Percentiles rank a stretch among this genome's conserved stretches.
Evolutionary conservation across 176 grass and related monocot genomes (phyloP).

Genomic region (Chrysopogon serrulatus): DNA sequence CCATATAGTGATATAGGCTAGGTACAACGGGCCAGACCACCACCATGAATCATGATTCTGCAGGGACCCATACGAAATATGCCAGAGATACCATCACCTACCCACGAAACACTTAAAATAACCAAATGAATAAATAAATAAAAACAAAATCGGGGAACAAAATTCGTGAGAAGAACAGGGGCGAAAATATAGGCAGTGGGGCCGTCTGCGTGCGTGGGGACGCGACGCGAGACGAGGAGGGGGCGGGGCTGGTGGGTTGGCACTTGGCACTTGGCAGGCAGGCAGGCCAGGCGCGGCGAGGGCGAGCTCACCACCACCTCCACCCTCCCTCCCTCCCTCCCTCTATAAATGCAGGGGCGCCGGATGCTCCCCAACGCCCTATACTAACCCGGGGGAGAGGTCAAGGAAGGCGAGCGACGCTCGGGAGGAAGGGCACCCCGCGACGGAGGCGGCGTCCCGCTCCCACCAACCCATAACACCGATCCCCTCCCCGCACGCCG

Average conservation of each 20-base stretch:
- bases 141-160: not conserved
- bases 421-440: not conserved
- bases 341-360: conserved; percentile 45
- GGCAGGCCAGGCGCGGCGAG: not conserved
- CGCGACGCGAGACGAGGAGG: not conserved
- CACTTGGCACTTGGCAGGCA: no score
- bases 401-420: conserved; percentile 24
- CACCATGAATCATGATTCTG: not conserved
- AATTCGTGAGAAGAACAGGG: not conserved
- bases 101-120: not conserved
- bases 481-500: not conserved
- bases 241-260: conserved; percentile 23
- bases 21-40: not conserved
- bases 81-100: conserved; percentile 5
- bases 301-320: not conserved
- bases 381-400: conserved; percentile 23
- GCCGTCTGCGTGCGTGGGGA: not conserved
- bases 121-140: not conserved
- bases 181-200: conserved; percentile 21
- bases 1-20: not conserved
- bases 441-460: conserved; percentile 15
- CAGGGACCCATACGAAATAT: not conserved
- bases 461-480: conserved; percentile 3
- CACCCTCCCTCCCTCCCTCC: not conserved
- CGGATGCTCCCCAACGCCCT: conserved; percentile 15